Base-by-base conservation (phyloP, 108 stramenopile genomes). In the Nitzschia inconspicua region DNA sequence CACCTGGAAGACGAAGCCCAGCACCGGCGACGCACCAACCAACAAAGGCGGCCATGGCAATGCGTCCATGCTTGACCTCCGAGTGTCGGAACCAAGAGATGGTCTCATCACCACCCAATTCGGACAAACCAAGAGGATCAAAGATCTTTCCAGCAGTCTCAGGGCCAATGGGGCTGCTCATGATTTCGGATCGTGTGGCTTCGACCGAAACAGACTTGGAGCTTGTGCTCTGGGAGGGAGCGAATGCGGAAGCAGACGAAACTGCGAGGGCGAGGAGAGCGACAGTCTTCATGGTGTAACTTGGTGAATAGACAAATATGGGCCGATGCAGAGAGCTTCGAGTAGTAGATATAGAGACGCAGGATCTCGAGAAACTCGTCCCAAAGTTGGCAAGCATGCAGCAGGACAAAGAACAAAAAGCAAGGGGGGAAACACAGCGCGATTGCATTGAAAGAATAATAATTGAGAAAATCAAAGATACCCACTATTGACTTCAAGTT, bases 11-110 rank as follows among this genome's bases (percentile, higher is more conserved):
- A 42, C 70, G 78, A 60, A 80, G 55, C 42, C 88, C 88, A 35
- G 80, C 65, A 36, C 77, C 84, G 29, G 77, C 76, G 65, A 70
- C 74, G 35, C 32, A 35, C 84, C 84, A 89, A 22, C 88, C 88
- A 53, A 83, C 79, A 50, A 89, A 85, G 68, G 88, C 87, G 43
- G 87, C 87, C 87, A 88, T 88, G 61, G 82, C 81, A 60, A 88
- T 65, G 35, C 87, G 84, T 54, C 87, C 87, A 57, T 88, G 87
- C 79, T 88, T 88, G 1, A 84, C 73, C 39, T 88, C 86, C 10
- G 86, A 69, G 66, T 88, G 86, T 52, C 86, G 75, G 83, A 70
- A 88, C 86, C 86, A 88, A 22, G 86, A 79, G 44, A 88, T 63
- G 29, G 86, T 88, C 44, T 79, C 83, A 43, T 84, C 86, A 66